Base-by-base conservation (phyloP, 345 rosid genomes). In the Sonneratia alba region DNA sequence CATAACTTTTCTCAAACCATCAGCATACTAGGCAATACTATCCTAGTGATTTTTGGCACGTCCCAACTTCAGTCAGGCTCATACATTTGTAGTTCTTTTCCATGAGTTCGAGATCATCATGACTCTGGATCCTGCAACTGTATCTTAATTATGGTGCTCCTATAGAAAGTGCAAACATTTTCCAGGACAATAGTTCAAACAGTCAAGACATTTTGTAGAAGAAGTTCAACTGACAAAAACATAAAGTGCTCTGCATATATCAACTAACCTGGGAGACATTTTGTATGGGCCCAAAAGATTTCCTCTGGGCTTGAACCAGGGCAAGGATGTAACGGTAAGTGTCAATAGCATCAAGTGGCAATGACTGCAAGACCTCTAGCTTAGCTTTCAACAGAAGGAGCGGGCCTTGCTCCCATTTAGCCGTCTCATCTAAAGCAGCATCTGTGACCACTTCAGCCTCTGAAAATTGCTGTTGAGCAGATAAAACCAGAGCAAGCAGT, bases 361-460 rank as follows among this genome's bases (percentile, higher is more conserved):
- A 76, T 22, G 96, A 83, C 74, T 85, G 93, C 57, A 85, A 84
- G 77, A 87, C 85, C 80, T 89, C 83, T 73, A 94, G 76, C 81
- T 90, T 94, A 53, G 96, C 97, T 80, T 91, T 94, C 71, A 91
- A 80, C 82, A 85, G 91, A 71, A 91, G 84, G 21, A 94, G 74
- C 48, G 91, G 91, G 67, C 89, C 93, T 80, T 90, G 95, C 74
- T 94, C 97, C 97, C 97, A 94, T 74, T 87, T 91, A 51, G 91
- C 85, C 27, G 89, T 91, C 90, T 91, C 97, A 72, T 91, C 97
- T 65, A 91, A 82, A 76, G 97, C 96, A 73, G 97, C 98, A 79
- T 87, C 96, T 6, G 81, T 89, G 48, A 94, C 97, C 62, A 88
- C 91, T 77, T 86, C 91, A 75, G 98, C 91, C 85, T 90, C 96